Base-by-base conservation (phyloP, 148 eudicot species). In the Persicaria maculosa region DNA sequence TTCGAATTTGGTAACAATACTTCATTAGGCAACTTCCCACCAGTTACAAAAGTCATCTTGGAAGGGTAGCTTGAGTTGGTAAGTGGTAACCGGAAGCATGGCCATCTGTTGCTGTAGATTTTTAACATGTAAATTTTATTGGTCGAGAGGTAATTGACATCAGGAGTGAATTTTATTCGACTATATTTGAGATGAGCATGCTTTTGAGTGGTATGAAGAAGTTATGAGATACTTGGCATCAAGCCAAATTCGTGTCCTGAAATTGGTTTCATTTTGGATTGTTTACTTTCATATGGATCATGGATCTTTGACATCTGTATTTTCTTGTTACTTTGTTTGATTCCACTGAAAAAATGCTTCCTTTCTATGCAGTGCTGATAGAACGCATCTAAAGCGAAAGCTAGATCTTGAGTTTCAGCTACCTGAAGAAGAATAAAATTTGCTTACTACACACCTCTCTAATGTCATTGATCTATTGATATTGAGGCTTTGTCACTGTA, bases 301-400 rank as follows among this genome's bases (percentile, higher is more conserved):
- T 31, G 40, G 40, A 31, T 31, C 40, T 31, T 31, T 31, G 40
- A 31, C 15, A 70, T 71, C 50, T 48, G 54, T 71, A n/a, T 9
- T 6, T 50, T 22, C 11, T 71, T 19, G 19, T 48, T 62, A 72
- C 16, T 62, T 46, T 44, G 12, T 10, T 44, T 43, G 40, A 47
- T 75, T 67, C 31, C 9, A 6, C 5, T 65, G 15, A 61, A 9
- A 40, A 31, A 40, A 64, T 48, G 75, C 15, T n/a, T 72, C 12
- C 8, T 57, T 72, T 65, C 73, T 59, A 10, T 80, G 76, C 88
- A 94, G 98, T 82, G 96, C 97, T 86, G 98, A 91, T 81, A 86
- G 96, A 83, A 83, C 93, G 52, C 97, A 90, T 83, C 84, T 94
- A 43, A 94, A 94, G 86, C 89, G 96, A 74, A 94, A 94, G 82